Evolutionary conservation across 2,329 filamentous ascomycete species (phyloP), one percentile per base, ranked within the genome.

Genomic region (Botryotinia narcissicola): DNA sequence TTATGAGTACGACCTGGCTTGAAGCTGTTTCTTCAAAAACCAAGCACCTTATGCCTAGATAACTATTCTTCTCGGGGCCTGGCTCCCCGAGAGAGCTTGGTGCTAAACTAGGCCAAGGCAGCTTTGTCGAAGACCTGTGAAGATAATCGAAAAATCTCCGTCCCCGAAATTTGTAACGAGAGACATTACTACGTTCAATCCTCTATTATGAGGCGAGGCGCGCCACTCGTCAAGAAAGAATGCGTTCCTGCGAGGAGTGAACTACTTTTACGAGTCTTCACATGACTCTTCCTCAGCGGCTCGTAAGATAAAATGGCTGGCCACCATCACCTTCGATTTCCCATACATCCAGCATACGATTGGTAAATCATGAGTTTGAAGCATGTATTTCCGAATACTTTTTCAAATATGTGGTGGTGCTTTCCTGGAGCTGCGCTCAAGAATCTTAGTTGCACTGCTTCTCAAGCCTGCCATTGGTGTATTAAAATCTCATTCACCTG

Each of bases 151-250:
- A 64, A 64, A 46, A 7, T 22, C 2, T 32, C 7, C n/a, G 40
- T 1, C 18, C 10, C 9, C 9, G 16, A 10, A 8, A 35, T 5
- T n/a, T 44, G 18, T 46, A 64, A 29, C n/a, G 62, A 64, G 62
- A 64, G 62, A 64, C 46, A 32, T 64, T 46, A 37, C 29, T 66
- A 48, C 63, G 29, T 48, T 48, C 42, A 66, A 5, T 29, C 0
- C 57, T 2, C 29, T 1, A 0, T 5, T 0, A 35, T 3, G 18
- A 18, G 7, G 3, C 16, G n/a, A 57, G 51, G 3, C 16, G 3
- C 16, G 2, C 14, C n/a, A 32, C 3, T 20, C 6, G 7, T 57
- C 54, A 32, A 57, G 0, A 57, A 57, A 57, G 6, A 16, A 3
- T 32, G 29, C 9, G 29, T 22, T 9, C 3, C 8, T 4, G 4